Base-by-base conservation (phyloP, 352 stramenopile genomes). In the Phytopythium kandeliae region DNA sequence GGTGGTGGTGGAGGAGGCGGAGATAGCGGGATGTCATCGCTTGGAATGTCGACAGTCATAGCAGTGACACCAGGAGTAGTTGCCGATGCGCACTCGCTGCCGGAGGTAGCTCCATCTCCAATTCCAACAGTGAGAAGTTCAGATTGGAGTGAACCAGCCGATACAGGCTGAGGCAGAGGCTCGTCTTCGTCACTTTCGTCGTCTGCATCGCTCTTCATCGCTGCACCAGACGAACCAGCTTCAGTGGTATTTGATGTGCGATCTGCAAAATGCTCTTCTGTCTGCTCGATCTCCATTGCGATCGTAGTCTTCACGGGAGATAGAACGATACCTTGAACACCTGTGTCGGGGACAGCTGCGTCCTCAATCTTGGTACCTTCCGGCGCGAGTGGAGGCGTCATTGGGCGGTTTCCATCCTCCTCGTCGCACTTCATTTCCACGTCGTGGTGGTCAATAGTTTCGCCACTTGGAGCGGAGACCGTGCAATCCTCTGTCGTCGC, bases 101-200 rank as follows among this genome's bases (percentile, higher is more conserved):
- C 26, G 15, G 45, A 30, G 15, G n/a, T 26, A 24, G 45, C 11
- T 6, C 25, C 21, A 9, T 44, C 38, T 16, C n/a, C 21, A 25
- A 3, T 6, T 7, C 12, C 25, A 21, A 3, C 38, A 10, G 19
- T 9, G 38, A 17, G 4, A 26, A 6, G 19, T 3, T 44, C 19
- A 5, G 19, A 1, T 26, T 9, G 8, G 19, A 16, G 7, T 42
- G 8, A 25, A 42, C 37, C 38, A 21, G 1, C 2, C 11, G n/a
- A 4, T n/a, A n/a, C n/a, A n/a, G 3, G n/a, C 26, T 46, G 40
- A 28, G 22, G 40, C 1, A 46, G 22, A 4, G 40, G 40, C 40
- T 46, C 40, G 22, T 91, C 78, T 56, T 86, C 65, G 21, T 91
- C 79, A 7, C 66, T 71, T 24, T 72, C 71, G 55, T 83, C 62